Evolutionary conservation across 805 yeast genomes (phyloP), one percentile per base, ranked within the genome.

Genomic region (Myxozyma vanderwaltii): DNA sequence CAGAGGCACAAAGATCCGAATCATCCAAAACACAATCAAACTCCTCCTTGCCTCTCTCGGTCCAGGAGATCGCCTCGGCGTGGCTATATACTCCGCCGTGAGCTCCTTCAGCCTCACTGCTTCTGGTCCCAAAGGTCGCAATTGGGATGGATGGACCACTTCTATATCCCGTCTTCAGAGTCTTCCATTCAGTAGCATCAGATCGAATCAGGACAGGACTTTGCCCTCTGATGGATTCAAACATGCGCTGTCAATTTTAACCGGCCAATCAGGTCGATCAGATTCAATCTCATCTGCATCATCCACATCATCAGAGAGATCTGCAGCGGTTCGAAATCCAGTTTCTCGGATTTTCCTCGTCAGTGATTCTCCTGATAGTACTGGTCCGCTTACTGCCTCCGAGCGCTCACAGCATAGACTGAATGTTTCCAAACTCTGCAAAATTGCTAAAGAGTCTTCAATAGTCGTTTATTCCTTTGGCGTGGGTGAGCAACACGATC

Each of bases 401-500:
- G 57, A 45, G 24, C 39, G 29, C 19, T n/a, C 29, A 5, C 13
- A 31, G 10, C 51, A 40, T 27, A n/a, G n/a, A n/a, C 8, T 12
- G 23, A 23, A 33, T n/a, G n/a, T 53, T 26, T 15, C 24, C 7
- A 46, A 56, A 17, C 26, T 52, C 24, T 52, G 54, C 36, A 10
- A 23, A 27, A n/a, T 13, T 12, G 57, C 58, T 8, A 10, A 21
- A 33, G 31, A 40, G 1, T 21, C 27, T 2, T 35, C 44, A 12
- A 50, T 66, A 24, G 41, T 47, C 10, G 49, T 68, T 13, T 65
- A 68, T 45, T 41, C 68, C 2, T 68, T 68, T 53, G 70, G 71
- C n/a, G 50, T 67, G 35, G 57, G 67, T 13, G 40, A 41, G 23
- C 45, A 51, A 33, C 69, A 68, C 50, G 59, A 57, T 8, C 61